Evolutionary conservation across 306 rosid genomes (phyloP).

Genomic region (Adenanthera pavonina): DNA sequence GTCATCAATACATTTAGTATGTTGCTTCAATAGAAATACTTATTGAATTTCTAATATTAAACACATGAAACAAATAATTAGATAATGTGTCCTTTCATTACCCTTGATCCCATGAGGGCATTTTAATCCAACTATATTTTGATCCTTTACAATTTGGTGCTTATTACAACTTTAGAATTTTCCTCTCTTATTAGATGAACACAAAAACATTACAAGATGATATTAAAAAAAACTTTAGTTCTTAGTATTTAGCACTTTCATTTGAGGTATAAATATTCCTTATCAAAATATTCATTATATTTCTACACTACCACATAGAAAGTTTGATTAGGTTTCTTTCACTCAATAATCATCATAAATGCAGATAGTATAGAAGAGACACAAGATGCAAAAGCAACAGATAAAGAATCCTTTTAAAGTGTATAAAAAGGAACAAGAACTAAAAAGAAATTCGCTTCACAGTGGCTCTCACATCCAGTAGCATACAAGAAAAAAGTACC

Average conservation of each 20-base stretch:
- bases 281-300: neutral
- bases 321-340: slow-evolving; percentile 1
- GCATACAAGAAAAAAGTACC: neutral
- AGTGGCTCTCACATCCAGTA: neutral
- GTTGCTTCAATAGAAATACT: neutral
- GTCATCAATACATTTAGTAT: neutral
- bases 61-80: neutral
- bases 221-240: neutral
- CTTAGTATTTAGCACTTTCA: too few relatives aligned
- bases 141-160: neutral
- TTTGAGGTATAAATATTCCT: neutral
- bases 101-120: slow-evolving; percentile 1
- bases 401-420: neutral
- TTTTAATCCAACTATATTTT: neutral
- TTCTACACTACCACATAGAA: neutral
- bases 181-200: neutral
- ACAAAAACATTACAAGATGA: neutral
- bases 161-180: neutral
- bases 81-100: neutral
- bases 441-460: neutral
- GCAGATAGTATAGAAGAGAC: neutral
- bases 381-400: neutral
- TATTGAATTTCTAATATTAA: neutral
- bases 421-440: neutral
- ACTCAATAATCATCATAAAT: neutral